Base-by-base conservation (phyloP, 805 yeast genomes). In the Lachancea lanzarotensis region DNA sequence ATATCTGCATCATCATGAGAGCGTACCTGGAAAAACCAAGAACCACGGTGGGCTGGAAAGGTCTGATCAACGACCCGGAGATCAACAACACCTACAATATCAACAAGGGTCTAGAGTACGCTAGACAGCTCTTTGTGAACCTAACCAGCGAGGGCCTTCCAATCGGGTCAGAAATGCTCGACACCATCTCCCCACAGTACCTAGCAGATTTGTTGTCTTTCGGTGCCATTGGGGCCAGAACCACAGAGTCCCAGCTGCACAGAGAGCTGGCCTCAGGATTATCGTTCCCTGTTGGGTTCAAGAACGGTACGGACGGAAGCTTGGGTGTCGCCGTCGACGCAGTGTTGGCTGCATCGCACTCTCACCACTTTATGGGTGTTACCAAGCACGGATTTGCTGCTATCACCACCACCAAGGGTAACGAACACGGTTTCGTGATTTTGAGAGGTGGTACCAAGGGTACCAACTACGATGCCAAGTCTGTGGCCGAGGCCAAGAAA, bases 21-120 rank as follows among this genome's bases (percentile, higher is more conserved):
- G 98, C 98, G 6, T 91, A 91, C 76, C 75, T 91, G 55, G 98
- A 91, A 71, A 91, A 91, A 70, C 98, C 98, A 60, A 84, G 98
- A 74, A 91, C 98, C 52, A 91, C 98, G 19, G 98, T 91, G 45
- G 98, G 98, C 53, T 91, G 98, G 98, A 91, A 91, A 70, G 98
- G 98, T 59, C 74, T 91, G 59, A 89, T 91, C 65, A 91, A 91
- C 67, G 98, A 91, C 69, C 98, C 98, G 38, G 95, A 91, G 60
- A 79, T 91, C 49, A 87, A 91, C 68, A 84, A 85, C 60, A 74
- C 96, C 40, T 93, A 84, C 79, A 84, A 91, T 66, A 93, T 91
- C 66, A 91, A 91, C 78, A 87, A 88, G 70, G 98, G 98, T 60
- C 75, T 91, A 53, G 79, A 88, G 58, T 77, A 86, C 33, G 79